A percentile compares a stretch with the other conserved stretches of the same genome.
phyloP scores from a whole-genome alignment of 2,329 filamentous ascomycete genomes.

The Purpureocillium lavendulum region DNA sequence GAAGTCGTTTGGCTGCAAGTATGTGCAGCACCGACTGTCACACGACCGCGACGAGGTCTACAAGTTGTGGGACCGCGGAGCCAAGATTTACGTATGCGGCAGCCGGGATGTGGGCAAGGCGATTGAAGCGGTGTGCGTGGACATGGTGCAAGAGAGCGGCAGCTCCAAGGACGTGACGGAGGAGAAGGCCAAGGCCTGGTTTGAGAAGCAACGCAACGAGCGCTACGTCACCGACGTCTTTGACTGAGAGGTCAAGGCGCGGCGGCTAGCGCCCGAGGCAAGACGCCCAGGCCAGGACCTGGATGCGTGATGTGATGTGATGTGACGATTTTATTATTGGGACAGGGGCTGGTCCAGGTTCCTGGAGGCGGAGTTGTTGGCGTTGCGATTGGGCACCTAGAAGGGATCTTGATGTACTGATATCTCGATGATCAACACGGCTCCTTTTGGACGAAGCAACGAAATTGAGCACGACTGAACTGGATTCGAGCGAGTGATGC shows the following conservation, averaged over 20 bases:
- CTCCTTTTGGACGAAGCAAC: no score
- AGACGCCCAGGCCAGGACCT: no score
- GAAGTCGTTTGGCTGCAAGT: conserved; percentile 36
- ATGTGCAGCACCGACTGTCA: conserved; percentile 37
- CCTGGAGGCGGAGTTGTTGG: no score
- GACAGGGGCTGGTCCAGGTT: not conserved
- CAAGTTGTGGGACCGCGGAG: conserved; percentile 31
- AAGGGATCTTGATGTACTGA: no score
- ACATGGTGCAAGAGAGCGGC: conserved; percentile 23
- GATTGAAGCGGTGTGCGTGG: conserved; percentile 30
- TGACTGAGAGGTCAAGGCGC: conserved; percentile 28
- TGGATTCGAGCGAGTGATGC: no score
- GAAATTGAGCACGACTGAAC: no score
- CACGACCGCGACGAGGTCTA: conserved; percentile 25
- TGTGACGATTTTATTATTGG: not conserved
- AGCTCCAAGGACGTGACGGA: conserved; percentile 22
- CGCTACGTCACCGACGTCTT: conserved; percentile 55
- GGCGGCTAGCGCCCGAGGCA: no score
- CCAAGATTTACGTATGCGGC: conserved; percentile 59
- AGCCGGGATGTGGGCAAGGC: conserved; percentile 41
- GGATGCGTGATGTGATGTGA: no score
- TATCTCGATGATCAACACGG: no score
- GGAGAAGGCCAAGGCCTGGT: conserved; percentile 36
- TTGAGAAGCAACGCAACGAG: conserved; percentile 42
- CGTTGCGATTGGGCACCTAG: no score